phyloP scores from a whole-genome alignment of 1,284 basidiomycete species.

The Sporisorium sorghi region DNA sequence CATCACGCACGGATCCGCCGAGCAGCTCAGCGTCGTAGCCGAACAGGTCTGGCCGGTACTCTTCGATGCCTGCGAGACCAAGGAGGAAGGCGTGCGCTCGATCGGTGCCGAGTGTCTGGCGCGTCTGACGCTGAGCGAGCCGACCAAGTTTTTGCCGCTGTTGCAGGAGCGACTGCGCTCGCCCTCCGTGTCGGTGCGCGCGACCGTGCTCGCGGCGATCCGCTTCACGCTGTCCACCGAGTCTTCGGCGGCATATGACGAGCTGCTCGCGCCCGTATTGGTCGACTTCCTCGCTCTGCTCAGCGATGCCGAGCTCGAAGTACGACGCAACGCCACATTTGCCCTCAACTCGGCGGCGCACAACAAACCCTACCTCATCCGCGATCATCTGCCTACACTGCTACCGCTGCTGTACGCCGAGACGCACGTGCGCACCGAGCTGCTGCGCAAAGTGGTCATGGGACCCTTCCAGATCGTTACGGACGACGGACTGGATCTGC shows the following conservation, averaged over 20 bases:
- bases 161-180: conserved; percentile 76
- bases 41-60: conserved; percentile 87
- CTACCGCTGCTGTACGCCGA: conserved; percentile 87
- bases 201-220: conserved; percentile 91
- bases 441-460: conserved; percentile 83
- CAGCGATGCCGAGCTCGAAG: conserved; percentile 77
- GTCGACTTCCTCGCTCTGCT: conserved; percentile 91
- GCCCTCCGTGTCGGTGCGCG: conserved; percentile 72
- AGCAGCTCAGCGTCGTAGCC: conserved; percentile 84
- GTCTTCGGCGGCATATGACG: conserved; percentile 83
- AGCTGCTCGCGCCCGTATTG: conserved; percentile 84
- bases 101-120: conserved; percentile 96
- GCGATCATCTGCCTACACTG: conserved; percentile 81
- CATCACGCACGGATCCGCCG: conserved; percentile 86
- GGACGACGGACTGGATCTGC: conserved; percentile 91
- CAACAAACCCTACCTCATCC: conserved; percentile 89
- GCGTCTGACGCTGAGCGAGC: conserved; percentile 90
- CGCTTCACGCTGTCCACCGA: conserved; percentile 91
- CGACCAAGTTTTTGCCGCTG: conserved; percentile 80
- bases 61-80: conserved; percentile 66
- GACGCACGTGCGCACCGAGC: conserved; percentile 77
- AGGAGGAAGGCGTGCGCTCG: conserved; percentile 89
- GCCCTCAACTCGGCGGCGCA: conserved; percentile 94
- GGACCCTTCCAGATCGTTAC: conserved; percentile 97
- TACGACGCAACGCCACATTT: conserved; percentile 70